A percentile compares a stretch with the other conserved stretches of the same genome.
phyloP scores from a whole-genome alignment of 305 asterid species.

The Salvia sclarea region DNA sequence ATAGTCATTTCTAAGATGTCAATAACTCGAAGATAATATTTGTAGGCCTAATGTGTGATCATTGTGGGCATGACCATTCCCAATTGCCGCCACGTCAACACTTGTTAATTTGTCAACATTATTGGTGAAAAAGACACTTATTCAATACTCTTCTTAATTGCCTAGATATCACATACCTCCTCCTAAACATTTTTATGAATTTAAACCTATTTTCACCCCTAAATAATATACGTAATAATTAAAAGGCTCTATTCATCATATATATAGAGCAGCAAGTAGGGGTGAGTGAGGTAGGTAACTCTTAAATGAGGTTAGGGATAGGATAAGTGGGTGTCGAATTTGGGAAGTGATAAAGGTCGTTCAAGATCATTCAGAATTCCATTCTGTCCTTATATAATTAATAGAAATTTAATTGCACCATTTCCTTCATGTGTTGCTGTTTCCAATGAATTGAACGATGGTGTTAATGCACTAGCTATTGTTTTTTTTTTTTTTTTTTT shows the following conservation, averaged over 20 bases:
- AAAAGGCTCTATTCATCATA: neutral
- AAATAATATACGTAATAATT: neutral
- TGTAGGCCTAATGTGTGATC: constrained; percentile 34
- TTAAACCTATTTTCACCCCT: neutral
- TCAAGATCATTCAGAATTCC: no score
- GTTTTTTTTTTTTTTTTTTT: no score
- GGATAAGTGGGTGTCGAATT: no score
- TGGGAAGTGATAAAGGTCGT: no score
- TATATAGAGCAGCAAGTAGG: neutral
- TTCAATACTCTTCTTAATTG: neutral
- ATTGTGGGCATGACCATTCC: constrained; percentile 18
- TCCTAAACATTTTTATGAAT: neutral
- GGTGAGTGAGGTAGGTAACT: neutral
- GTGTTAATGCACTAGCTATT: no score
- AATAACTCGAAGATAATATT: constrained; percentile 27
- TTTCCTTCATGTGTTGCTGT: no score
- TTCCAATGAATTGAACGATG: no score
- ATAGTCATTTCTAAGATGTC: constrained; percentile 4
- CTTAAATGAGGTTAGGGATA: no score
- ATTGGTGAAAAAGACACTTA: constrained; percentile 23
- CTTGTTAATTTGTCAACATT: neutral
- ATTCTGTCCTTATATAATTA: no score
- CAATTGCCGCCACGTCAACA: constrained; percentile 33
- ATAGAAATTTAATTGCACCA: no score
- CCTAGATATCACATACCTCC: neutral